Evolutionary conservation across 306 rosid species (phyloP).

Genomic region (Trichosanthes truncata): DNA sequence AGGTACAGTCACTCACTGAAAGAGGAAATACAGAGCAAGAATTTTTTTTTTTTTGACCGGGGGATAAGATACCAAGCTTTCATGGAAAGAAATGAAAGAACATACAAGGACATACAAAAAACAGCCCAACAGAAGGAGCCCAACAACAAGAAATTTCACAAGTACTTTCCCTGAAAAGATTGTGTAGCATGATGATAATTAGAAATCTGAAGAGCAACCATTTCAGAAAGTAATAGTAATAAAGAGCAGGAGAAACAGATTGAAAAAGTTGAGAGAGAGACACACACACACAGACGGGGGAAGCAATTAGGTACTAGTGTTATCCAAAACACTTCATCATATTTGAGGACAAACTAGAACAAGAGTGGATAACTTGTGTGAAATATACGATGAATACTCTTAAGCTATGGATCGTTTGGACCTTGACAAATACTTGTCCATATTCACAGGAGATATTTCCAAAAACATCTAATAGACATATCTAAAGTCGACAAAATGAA

Average conservation of each 20-base stretch:
- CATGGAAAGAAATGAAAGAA: too few species aligned
- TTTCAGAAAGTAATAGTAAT: background rate
- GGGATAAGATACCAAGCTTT: too few species aligned
- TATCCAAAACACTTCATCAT: background rate
- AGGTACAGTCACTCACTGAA: background rate
- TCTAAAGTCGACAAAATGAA: background rate
- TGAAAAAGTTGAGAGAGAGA: background rate
- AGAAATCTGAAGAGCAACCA: background rate
- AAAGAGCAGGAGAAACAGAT: background rate
- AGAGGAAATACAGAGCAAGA: background rate
- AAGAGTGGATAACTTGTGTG: background rate
- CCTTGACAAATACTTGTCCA: background rate
- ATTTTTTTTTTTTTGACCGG: too few species aligned
- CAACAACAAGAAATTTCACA: background rate
- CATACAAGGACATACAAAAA: too few species aligned
- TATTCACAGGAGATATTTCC: background rate
- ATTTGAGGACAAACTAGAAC: background rate
- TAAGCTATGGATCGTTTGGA: background rate
- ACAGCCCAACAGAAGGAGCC: too few species aligned
- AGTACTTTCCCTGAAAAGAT: slow-evolving; percentile 1
- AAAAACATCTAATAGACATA: background rate
- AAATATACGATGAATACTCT: background rate
- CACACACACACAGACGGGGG: background rate
- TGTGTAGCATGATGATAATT: background rate
- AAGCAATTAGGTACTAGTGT: background rate